phyloP scores from a whole-genome alignment of 805 yeast genomes.

The Pichia pseudocactophila region DNA sequence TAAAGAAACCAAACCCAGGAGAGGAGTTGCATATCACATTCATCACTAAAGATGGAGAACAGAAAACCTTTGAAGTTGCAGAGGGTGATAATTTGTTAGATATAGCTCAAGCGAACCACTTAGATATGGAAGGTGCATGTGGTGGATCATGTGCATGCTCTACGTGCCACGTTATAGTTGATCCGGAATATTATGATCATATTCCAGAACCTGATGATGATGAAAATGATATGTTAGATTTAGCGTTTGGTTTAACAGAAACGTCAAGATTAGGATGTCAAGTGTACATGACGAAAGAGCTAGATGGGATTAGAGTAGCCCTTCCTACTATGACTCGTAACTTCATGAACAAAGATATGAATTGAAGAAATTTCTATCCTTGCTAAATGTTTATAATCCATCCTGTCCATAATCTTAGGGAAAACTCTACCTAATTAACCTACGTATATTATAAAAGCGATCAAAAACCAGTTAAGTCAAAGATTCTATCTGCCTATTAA shows the following conservation, averaged over 20 bases:
- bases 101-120: constrained; percentile 86
- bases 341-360: constrained; percentile 74
- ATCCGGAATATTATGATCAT: constrained; percentile 85
- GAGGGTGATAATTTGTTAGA: constrained; percentile 90
- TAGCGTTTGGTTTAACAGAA: constrained; percentile 95
- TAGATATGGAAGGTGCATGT: constrained; percentile 97
- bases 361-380: constrained; percentile 15
- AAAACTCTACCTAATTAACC: too few relatives aligned
- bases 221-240: constrained; percentile 95
- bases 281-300: constrained; percentile 75
- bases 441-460: too few relatives aligned
- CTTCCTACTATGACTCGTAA: constrained; percentile 97
- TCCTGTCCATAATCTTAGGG: too few relatives aligned
- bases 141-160: constrained; percentile 99
- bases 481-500: constrained; percentile 33
- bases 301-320: constrained; percentile 92
- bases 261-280: constrained; percentile 96
- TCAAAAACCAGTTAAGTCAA: background rate
- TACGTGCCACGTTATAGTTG: constrained; percentile 93
- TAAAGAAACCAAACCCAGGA: constrained; percentile 86
- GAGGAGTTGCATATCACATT: constrained; percentile 85
- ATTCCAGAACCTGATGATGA: constrained; percentile 96
- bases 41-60: constrained; percentile 85
- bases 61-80: constrained; percentile 72
- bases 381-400: too few relatives aligned